Evolutionary conservation across 1,139 yeast genomes (phyloP).

Genomic region (Pichia sp.): DNA sequence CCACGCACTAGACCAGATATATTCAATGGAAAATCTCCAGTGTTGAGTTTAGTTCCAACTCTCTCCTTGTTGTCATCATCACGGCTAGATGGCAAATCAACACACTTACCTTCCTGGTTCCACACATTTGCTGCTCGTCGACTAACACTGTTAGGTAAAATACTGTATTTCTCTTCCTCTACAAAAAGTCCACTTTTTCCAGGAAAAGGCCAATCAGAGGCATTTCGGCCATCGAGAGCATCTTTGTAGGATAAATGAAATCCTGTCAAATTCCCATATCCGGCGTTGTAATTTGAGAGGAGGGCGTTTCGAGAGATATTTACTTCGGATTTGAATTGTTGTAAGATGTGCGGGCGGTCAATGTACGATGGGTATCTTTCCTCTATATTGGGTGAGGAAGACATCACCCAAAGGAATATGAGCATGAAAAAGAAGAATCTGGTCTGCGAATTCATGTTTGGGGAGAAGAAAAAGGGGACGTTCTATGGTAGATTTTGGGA

Average conservation of each 20-base stretch:
- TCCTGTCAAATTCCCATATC: slow-evolving; percentile 75
- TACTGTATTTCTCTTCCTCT: slow-evolving; percentile 50
- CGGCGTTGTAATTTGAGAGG: slow-evolving; percentile 42
- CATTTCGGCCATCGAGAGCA: slow-evolving; percentile 39
- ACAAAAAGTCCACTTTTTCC: slow-evolving; percentile 45
- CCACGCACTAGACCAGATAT: slow-evolving; percentile 50
- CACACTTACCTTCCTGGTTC: slow-evolving; percentile 36
- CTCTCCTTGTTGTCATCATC: slow-evolving; percentile 7
- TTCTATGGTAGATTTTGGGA: slow-evolving; percentile 5
- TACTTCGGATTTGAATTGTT: slow-evolving; percentile 34
- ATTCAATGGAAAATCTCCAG: slow-evolving; percentile 43
- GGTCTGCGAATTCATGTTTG: slow-evolving; percentile 15
- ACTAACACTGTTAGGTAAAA: slow-evolving; percentile 59
- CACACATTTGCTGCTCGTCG: slow-evolving; percentile 45
- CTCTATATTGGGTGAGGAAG: slow-evolving; percentile 35
- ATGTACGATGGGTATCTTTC: slow-evolving; percentile 32
- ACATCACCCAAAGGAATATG: slow-evolving; percentile 34
- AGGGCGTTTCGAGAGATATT: slow-evolving; percentile 35
- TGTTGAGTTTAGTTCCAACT: slow-evolving; percentile 16
- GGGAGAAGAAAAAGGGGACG: slow-evolving; percentile 4
- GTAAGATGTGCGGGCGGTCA: slow-evolving; percentile 27
- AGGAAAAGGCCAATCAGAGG: slow-evolving; percentile 57
- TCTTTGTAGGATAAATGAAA: slow-evolving; percentile 60
- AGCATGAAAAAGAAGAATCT: slow-evolving; percentile 31
- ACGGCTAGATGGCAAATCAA: slow-evolving; percentile 11